Percentiles rank a stretch among this genome's conserved stretches.
Conservation (phyloP, 2,329 filamentous ascomycete species). For the Neofusicoccum sp. region DNA sequence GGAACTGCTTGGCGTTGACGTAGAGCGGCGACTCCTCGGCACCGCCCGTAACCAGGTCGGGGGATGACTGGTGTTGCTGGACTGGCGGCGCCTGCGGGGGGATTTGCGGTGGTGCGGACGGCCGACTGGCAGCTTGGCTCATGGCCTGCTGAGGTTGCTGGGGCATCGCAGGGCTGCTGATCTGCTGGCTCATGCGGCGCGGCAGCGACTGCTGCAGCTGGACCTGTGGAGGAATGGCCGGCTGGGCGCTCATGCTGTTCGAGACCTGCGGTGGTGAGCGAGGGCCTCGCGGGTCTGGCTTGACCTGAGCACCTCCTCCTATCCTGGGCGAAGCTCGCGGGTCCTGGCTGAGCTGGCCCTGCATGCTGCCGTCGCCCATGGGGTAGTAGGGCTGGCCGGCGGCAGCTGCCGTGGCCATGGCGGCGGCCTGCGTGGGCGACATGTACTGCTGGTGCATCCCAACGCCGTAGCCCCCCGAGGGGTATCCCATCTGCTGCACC, state of each 20-base stretch:
- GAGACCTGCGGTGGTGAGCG: slow-evolving; percentile 76
- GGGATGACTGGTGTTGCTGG: slow-evolving; percentile 73
- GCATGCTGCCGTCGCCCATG: slow-evolving; percentile 69
- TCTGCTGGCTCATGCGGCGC: slow-evolving; percentile 46
- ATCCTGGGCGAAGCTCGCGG: slow-evolving; percentile 74
- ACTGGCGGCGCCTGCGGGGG: slow-evolving; percentile 61
- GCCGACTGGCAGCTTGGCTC: slow-evolving; percentile 62
- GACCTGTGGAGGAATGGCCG: slow-evolving; percentile 40
- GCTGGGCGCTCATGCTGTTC: slow-evolving; percentile 53
- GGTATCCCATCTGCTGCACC: slow-evolving; percentile 76
- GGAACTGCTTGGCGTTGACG: slow-evolving; percentile 98
- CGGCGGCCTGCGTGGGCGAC: slow-evolving; percentile 82
- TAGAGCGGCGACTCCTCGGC: slow-evolving; percentile 93
- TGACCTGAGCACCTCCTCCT: slow-evolving; percentile 64
- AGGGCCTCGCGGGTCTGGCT: slow-evolving; percentile 69
- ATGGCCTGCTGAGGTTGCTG: slow-evolving; percentile 75
- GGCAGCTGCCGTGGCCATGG: slow-evolving; percentile 91
- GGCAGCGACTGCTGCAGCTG: slow-evolving; percentile 42
- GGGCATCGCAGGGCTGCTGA: slow-evolving; percentile 50
- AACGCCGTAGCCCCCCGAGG: slow-evolving; percentile 71
- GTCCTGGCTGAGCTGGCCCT: slow-evolving; percentile 59
- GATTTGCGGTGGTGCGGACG: slow-evolving; percentile 52
- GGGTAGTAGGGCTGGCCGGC: slow-evolving; percentile 78
- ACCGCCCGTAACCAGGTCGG: slow-evolving; percentile 71
- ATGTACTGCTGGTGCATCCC: slow-evolving; percentile 77